These are phyloP conservation scores for Allium sativum DNA, from an alignment of 106 monocot genomes.

Conservation along the genomic window DNA sequence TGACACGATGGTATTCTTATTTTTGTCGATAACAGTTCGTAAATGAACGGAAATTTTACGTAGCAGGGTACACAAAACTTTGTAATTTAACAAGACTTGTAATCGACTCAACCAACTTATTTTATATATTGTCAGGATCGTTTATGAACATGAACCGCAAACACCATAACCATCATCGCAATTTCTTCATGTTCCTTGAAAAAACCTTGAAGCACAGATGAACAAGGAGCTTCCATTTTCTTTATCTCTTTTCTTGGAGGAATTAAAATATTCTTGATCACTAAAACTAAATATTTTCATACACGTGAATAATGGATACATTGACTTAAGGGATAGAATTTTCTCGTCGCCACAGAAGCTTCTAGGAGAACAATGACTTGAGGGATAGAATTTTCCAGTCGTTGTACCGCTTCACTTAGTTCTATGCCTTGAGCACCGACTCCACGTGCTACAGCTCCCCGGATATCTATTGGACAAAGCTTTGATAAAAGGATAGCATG, in stretches of 20 bases:
- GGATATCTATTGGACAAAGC: constrained; percentile 66
- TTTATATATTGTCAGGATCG: not conserved
- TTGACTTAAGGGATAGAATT: constrained; percentile 82
- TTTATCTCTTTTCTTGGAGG: not conserved
- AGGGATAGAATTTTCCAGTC: constrained; percentile 94
- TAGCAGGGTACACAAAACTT: no score
- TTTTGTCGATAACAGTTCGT: no score
- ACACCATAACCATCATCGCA: constrained; percentile 18
- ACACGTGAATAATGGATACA: constrained; percentile 30
- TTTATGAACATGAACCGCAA: constrained; percentile 19
- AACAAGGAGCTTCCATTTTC: constrained; percentile 11
- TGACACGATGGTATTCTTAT: no score
- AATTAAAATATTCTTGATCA: constrained; percentile 2
- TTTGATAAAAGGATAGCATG: constrained; percentile 80
- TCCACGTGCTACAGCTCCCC: constrained; percentile 85
- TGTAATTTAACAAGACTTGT: no score
- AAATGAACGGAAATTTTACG: no score
- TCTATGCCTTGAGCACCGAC: constrained; percentile 98
- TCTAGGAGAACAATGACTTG: constrained; percentile 85
- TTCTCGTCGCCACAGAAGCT: constrained; percentile 85
- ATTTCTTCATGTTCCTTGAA: constrained; percentile 16
- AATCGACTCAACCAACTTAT: no score
- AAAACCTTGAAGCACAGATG: constrained; percentile 18
- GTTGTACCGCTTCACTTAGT: constrained; percentile 99
- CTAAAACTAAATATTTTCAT: constrained; percentile 24